A percentile compares a stretch with the other conserved stretches of the same genome.
phyloP scores from a whole-genome alignment of 306 rosid species.

The Begonia loranthoides region DNA sequence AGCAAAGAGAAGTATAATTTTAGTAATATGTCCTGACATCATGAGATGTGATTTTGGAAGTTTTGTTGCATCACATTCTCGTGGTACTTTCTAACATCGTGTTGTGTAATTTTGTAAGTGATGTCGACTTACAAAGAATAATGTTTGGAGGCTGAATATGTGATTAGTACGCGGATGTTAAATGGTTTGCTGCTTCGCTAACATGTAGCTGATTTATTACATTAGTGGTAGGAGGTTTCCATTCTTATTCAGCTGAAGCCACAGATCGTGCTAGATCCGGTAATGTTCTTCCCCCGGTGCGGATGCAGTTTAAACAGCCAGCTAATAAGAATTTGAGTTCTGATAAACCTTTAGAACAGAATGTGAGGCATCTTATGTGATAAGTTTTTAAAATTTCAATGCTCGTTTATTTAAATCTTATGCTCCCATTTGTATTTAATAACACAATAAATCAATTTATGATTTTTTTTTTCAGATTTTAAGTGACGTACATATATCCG shows the following conservation, averaged over 20 bases:
- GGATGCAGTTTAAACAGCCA: conserved; percentile 64
- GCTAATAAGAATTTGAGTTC: conserved; percentile 34
- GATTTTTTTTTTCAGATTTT: conserved; percentile 27
- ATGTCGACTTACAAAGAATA: too few relatives aligned
- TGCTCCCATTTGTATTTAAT: neutral
- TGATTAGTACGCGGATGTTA: neutral
- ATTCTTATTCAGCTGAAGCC: conserved; percentile 32
- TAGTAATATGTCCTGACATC: too few relatives aligned
- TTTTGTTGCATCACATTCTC: too few relatives aligned
- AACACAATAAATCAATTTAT: neutral
- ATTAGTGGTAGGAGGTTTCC: conserved; percentile 20
- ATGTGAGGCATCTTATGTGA: conserved; percentile 31
- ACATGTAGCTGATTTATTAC: conserved; percentile 2
- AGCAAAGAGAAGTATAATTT: too few relatives aligned
- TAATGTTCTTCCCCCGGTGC: conserved; percentile 42
- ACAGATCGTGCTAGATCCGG: conserved; percentile 45
- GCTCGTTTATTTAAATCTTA: neutral
- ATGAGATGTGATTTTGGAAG: too few relatives aligned
- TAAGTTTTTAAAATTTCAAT: neutral
- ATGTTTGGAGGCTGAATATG: neutral
- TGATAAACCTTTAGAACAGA: conserved; percentile 51
- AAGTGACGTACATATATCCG: conserved; percentile 40
- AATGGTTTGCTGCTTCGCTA: conserved; percentile 7
- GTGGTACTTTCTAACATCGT: too few relatives aligned
- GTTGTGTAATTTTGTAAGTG: too few relatives aligned